Evolutionary conservation across 2,329 filamentous ascomycete genomes (phyloP).

Genomic region (Trichoderma lentiforme): DNA sequence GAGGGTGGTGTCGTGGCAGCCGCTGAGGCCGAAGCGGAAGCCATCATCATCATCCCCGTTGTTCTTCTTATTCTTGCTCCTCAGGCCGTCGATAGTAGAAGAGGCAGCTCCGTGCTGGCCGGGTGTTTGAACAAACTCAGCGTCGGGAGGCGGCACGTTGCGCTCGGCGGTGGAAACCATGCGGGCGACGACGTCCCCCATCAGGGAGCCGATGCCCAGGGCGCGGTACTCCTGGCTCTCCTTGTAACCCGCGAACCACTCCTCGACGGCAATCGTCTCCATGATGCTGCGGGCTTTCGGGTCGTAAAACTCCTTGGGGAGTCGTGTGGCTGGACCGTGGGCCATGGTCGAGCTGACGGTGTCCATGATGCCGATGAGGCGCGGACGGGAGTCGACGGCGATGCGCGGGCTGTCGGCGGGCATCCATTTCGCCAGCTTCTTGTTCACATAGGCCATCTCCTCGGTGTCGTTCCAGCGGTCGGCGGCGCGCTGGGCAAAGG

Average conservation of each 20-base stretch:
- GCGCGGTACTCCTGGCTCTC: constrained; percentile 85
- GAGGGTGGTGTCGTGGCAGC: constrained; percentile 92
- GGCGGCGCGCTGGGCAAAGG: constrained; percentile 69
- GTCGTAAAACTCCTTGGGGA: constrained; percentile 88
- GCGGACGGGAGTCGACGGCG: constrained; percentile 78
- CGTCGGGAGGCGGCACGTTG: constrained; percentile 42
- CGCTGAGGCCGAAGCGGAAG: constrained; percentile 74
- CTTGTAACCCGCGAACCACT: constrained; percentile 87
- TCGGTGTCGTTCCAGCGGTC: constrained; percentile 70
- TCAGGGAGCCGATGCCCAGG: constrained; percentile 78
- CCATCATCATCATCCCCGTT: constrained; percentile 23
- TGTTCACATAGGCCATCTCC: constrained; percentile 82
- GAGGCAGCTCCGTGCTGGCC: constrained; percentile 25
- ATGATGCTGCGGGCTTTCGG: constrained; percentile 65
- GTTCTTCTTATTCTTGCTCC: neutral
- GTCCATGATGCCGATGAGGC: constrained; percentile 89
- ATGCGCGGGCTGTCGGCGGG: constrained; percentile 64
- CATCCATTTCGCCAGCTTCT: constrained; percentile 80
- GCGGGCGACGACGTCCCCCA: constrained; percentile 77
- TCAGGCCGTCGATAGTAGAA: neutral
- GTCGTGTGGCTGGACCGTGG: constrained; percentile 68
- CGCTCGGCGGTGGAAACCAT: constrained; percentile 65
- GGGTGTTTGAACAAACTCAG: constrained; percentile 41
- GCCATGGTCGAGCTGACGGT: constrained; percentile 85
- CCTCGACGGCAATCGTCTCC: constrained; percentile 75